Percentiles rank a stretch among this genome's conserved stretches.
Evolutionary conservation across 352 stramenopile genomes (phyloP).

Genomic region (Phytopythium helicoides): DNA sequence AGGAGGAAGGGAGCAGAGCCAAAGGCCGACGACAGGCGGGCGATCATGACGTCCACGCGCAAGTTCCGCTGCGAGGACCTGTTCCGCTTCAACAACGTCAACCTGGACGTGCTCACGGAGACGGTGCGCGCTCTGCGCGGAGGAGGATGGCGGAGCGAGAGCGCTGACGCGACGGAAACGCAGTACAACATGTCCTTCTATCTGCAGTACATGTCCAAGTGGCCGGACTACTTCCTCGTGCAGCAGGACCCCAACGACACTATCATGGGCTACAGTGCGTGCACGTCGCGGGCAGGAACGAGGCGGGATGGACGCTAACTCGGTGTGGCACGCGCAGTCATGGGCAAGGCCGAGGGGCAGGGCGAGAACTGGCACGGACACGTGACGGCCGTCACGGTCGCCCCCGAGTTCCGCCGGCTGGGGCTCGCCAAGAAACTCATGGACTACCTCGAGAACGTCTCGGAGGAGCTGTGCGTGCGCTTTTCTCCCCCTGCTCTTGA

Average conservation of each 20-base stretch:
- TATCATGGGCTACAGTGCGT: constrained; percentile 95
- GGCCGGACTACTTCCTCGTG: constrained; percentile 96
- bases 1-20: too few relatives aligned
- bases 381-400: constrained; percentile 97
- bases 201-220: constrained; percentile 96
- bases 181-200: constrained; percentile 98
- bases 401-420: constrained; percentile 92
- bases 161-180: background rate
- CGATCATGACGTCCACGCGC: constrained; percentile 93
- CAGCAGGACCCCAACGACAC: constrained; percentile 91
- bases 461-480: constrained; percentile 52
- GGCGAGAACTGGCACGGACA: constrained; percentile 97
- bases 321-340: constrained; percentile 54
- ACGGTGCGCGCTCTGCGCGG: constrained; percentile 52
- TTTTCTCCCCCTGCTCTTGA: background rate
- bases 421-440: constrained; percentile 93
- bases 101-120: constrained; percentile 96
- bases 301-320: too few relatives aligned
- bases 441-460: constrained; percentile 91
- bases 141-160: background rate
- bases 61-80: constrained; percentile 97
- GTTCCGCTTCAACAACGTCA: constrained; percentile 98
- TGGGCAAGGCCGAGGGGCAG: constrained; percentile 95
- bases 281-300: background rate
- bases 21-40: too few relatives aligned